Evolutionary conservation across 1,284 basidiomycete genomes (phyloP).

Genomic region (Rhodotorula sp.): DNA sequence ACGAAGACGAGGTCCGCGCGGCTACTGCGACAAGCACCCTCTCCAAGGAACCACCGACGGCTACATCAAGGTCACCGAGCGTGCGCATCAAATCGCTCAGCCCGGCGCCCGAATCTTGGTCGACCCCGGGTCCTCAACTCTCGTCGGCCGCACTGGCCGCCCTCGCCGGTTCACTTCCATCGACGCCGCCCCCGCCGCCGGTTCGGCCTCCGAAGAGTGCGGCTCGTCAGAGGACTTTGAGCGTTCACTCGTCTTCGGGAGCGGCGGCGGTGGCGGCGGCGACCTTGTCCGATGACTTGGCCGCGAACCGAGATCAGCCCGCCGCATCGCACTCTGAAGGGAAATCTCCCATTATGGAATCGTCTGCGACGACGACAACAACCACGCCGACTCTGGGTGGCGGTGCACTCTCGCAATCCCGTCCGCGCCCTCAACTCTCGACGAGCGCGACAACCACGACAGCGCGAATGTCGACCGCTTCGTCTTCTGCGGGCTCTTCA

Average conservation of each 20-base stretch:
- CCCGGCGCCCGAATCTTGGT: too few species aligned
- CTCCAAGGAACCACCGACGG: too few species aligned
- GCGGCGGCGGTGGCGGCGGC: not conserved
- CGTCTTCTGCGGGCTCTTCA: not conserved
- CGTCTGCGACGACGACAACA: not conserved
- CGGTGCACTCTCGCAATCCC: not conserved
- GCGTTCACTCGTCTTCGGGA: not conserved
- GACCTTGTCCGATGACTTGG: not conserved
- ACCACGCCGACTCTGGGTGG: not conserved
- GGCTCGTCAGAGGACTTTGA: not conserved
- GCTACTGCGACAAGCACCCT: too few species aligned
- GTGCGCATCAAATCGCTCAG: too few species aligned
- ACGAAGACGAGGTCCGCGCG: too few species aligned
- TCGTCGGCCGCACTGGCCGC: slow-evolving; percentile 6
- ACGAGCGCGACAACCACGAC: not conserved
- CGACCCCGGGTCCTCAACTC: too few species aligned
- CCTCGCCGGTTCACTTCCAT: not conserved
- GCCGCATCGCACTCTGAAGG: too few species aligned
- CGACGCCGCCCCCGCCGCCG: not conserved
- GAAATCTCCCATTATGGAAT: not conserved
- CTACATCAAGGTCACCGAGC: too few species aligned
- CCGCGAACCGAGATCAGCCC: not conserved
- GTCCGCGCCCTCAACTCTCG: slow-evolving; percentile 6
- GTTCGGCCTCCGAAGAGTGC: slow-evolving; percentile 1
- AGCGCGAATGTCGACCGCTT: not conserved